Evolutionary conservation across 306 rosid species (phyloP).

Genomic region (Cicer chorassanicum): DNA sequence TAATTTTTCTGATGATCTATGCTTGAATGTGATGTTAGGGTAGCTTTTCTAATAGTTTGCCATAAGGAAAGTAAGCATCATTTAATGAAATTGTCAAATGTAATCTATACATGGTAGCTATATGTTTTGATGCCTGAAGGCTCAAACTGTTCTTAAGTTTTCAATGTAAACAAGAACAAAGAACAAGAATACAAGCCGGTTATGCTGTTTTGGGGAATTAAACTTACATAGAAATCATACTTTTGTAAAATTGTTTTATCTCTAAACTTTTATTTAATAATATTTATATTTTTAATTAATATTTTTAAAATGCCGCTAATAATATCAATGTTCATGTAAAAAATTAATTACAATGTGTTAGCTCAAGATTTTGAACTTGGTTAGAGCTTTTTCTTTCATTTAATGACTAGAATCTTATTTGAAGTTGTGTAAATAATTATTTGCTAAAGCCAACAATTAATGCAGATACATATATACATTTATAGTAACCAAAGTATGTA

Average conservation of each 20-base stretch:
- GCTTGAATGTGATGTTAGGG: conserved; percentile 19
- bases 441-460: too few species aligned
- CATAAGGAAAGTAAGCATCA: conserved; percentile 1
- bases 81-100: background rate
- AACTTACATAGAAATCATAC: background rate
- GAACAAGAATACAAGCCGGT: background rate
- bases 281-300: too few species aligned
- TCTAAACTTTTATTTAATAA: background rate
- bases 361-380: background rate
- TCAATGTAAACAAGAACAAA: conserved; percentile 30
- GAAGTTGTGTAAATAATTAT: background rate
- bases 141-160: background rate
- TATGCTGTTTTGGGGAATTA: background rate
- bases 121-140: conserved; percentile 12
- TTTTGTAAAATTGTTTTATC: background rate
- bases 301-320: background rate
- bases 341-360: background rate
- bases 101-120: conserved; percentile 18
- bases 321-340: background rate
- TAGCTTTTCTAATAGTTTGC: conserved; percentile 33
- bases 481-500: too few species aligned
- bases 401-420: background rate
- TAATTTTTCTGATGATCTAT: background rate
- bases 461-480: too few species aligned
- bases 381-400: background rate